Base-by-base conservation (phyloP, 169 alveolate species). In the Cryptosporidium andersoni region DNA sequence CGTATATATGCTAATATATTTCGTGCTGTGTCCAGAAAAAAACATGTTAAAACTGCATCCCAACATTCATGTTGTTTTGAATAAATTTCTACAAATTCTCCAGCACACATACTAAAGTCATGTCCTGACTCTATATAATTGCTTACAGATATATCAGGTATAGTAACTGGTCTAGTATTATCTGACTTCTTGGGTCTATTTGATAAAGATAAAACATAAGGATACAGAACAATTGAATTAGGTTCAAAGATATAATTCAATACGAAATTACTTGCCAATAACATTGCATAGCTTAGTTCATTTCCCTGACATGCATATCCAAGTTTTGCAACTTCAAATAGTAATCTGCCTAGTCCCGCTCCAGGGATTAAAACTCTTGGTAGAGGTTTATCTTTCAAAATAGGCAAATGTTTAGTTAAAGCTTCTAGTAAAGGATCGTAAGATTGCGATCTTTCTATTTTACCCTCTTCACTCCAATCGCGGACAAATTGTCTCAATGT, bases 291-390 rank as follows among this genome's bases (percentile, higher is more conserved):
- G 14, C 98, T 95, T 80, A 97, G 94, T 89, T 97, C 99, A 89
- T 97, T 97, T 40, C 99, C 99, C 89, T 97, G 98, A n/a, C 99
- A 94, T 64, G 95, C 91, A 85, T 95, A 98, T 2, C 99, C 99
- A 37, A 91, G 85, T 65, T 92, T 81, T 62, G 98, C 97, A 2
- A 97, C 95, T 85, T 98, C 99, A 80, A 94, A 98, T 36, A 98
- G 98, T 65, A 98, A 88, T 74, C 99, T 91, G 11, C 99, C 99
- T 64, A 98, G 81, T 2, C 99, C 99, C 51, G 97, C 94, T 2
- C 99, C 99, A 2, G 99, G 99, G 43, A 96, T 94, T 64, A 96
- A 74, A 9, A 97, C 96, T 66, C 95, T 93, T 25, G 90, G 63
- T 81, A 3, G 43, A 58, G 66, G 16, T 60, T 58, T 47, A 37